Conservation (phyloP, 2,329 filamentous ascomycete genomes). For the Penicillium olsonii region DNA sequence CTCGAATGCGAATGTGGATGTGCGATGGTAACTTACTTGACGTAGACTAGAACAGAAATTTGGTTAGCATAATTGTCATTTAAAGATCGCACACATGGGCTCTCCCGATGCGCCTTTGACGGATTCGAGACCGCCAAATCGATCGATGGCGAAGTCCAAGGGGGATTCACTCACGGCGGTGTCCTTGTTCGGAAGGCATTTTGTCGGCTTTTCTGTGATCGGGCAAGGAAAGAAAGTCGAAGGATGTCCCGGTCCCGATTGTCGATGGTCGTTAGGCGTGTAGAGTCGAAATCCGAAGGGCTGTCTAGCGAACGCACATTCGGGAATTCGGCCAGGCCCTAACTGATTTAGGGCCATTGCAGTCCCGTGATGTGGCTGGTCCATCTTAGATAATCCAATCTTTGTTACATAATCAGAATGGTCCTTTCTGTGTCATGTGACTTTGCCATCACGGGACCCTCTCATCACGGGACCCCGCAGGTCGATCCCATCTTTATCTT, state of each 20-base stretch:
- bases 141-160: conserved; percentile 18
- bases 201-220: conserved; percentile 58
- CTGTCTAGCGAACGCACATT: conserved; percentile 34
- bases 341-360: neutral
- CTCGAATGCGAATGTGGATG: conserved; percentile 23
- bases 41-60: conserved; percentile 67
- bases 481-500: conserved; percentile 12
- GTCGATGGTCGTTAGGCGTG: conserved; percentile 42
- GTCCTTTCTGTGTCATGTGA: neutral
- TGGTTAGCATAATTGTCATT: conserved; percentile 31
- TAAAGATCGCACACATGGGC: conserved; percentile 10
- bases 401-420: neutral
- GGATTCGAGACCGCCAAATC: conserved; percentile 11
- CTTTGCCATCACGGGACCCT: neutral
- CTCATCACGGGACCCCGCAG: neutral
- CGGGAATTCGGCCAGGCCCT: neutral
- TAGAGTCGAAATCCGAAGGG: neutral
- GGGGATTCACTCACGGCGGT: conserved; percentile 72
- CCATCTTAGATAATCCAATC: no score
- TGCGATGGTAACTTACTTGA: conserved; percentile 69
- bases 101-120: conserved; percentile 6
- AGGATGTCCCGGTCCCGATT: conserved; percentile 43
- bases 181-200: conserved; percentile 86
- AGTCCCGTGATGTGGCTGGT: neutral
- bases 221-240: conserved; percentile 45